Percentiles rank a stretch among this genome's conserved stretches.
Evolutionary conservation across 2,329 filamentous ascomycete species (phyloP).

Genomic region (Lasiodiplodia sp.): DNA sequence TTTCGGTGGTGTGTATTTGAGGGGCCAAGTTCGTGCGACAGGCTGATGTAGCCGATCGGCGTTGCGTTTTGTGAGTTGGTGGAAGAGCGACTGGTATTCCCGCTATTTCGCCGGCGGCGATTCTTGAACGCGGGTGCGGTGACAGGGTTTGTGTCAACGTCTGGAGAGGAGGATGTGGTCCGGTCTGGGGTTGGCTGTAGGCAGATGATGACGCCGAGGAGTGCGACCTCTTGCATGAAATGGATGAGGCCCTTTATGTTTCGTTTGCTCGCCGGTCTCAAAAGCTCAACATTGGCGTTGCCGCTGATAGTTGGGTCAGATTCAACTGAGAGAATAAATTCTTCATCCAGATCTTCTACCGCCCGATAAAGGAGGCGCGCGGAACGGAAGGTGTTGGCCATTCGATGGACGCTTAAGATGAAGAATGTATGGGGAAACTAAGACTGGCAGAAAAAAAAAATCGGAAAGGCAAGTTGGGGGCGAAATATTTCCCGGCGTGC

Average conservation of each 20-base stretch:
- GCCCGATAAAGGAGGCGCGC: constrained; percentile 18
- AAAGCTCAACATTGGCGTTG: constrained; percentile 9
- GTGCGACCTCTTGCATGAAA: constrained; percentile 5
- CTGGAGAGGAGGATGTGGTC: background rate
- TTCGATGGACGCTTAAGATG: background rate
- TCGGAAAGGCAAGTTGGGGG: too few relatives aligned
- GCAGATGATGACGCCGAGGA: constrained; percentile 22
- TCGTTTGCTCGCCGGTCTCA: constrained; percentile 13
- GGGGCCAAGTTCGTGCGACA: constrained; percentile 10
- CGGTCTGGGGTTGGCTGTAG: background rate
- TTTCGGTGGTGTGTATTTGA: constrained; percentile 49
- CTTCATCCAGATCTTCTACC: constrained; percentile 7
- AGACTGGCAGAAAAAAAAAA: background rate
- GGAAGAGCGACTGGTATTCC: background rate
- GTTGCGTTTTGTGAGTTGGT: background rate
- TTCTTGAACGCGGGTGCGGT: background rate
- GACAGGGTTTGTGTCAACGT: background rate
- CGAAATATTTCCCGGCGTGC: too few relatives aligned
- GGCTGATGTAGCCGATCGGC: constrained; percentile 17
- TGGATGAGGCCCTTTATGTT: background rate
- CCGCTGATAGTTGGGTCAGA: constrained; percentile 4
- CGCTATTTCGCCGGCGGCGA: too few relatives aligned
- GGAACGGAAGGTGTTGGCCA: constrained; percentile 12
- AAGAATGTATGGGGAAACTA: background rate
- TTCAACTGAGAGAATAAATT: constrained; percentile 14